Base-by-base conservation (phyloP, 2,329 filamentous ascomycete species). In the Tolypocladium cylindrosporum region DNA sequence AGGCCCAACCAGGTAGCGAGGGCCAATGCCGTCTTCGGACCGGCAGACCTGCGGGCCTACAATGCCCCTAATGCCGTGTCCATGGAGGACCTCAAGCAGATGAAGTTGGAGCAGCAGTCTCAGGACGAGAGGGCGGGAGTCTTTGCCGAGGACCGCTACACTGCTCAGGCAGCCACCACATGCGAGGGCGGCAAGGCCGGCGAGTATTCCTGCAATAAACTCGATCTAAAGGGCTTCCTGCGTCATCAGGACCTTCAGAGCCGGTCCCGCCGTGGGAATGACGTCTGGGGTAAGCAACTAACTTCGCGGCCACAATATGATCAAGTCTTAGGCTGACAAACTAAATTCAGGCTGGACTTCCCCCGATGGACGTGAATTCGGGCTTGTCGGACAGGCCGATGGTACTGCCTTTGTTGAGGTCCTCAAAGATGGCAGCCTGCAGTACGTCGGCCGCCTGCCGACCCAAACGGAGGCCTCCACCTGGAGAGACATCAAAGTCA, bases 331-430 rank as follows among this genome's bases (percentile, higher is more conserved):
- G 21, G 13, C 43, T 36, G 48, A 51, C 14, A n/a, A 19, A 10
- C n/a, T 19, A 2, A 6, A 31, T 51, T 13, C 36, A 62, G 79
- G 78, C n/a, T 71, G 69, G 79, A 79, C 77, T 0, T 75, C 73
- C 3, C 67, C 71, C 3, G 70, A 75, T 31, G 79, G 78, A 19
- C 74, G 78, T 4, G 78, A 81, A 63, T 79, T 80, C 54, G 75
- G 71, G n/a, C 72, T 75, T 34, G 71, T 80, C 34, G 78, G 76
- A 5, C 76, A 79, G 60, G 69, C 68, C n/a, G 76, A 80, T 55
- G 79, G 79, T 21, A 76, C 77, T 1, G 76, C 76, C 4, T 80
- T 81, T 54, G 75, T 75, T 14, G 79, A 81, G 61, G 71, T 81
- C 56, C 68, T 65, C 52, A 66, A 70, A 55, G 68, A 73, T 45